These are phyloP conservation scores for Adansonia gregorii DNA, from an alignment of 441 rosid genomes.

Conservation along the genomic window DNA sequence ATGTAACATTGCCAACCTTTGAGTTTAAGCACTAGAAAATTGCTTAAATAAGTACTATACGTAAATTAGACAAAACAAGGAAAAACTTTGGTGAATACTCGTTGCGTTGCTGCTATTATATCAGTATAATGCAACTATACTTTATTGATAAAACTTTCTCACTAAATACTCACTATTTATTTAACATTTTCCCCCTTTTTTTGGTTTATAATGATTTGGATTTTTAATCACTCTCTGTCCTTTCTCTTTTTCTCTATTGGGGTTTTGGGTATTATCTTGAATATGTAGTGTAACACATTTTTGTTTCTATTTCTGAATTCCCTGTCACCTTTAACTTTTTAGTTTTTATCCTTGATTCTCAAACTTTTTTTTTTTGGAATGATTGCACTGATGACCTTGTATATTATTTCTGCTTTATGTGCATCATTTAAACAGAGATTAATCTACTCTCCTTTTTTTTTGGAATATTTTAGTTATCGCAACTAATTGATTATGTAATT, in stretches of 20 bases:
- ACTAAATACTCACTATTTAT: not conserved
- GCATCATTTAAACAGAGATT: not conserved
- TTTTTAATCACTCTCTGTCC: not conserved
- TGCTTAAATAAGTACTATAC: not conserved
- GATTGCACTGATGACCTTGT: not conserved
- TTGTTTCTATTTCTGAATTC: not conserved
- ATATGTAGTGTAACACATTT: not conserved
- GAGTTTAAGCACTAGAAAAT: constrained; percentile 17
- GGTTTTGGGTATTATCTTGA: not conserved
- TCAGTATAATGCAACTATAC: not conserved
- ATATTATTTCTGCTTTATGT: not conserved
- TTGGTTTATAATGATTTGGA: not conserved
- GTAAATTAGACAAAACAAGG: not conserved
- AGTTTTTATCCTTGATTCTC: not conserved
- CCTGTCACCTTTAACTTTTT: not conserved
- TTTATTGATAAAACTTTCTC: not conserved
- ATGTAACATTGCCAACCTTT: not conserved
- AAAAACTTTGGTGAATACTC: not conserved
- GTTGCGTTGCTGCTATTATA: constrained; percentile 3
- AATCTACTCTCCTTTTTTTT: not conserved
- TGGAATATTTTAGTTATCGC: not conserved
- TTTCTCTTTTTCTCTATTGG: not conserved
- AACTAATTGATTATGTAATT: not conserved
- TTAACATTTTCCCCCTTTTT: not conserved
- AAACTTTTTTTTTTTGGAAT: not conserved